These are phyloP conservation scores for Blastomyces gilchristii DNA, from an alignment of 2,329 filamentous ascomycete species.

Conservation along the genomic window DNA sequence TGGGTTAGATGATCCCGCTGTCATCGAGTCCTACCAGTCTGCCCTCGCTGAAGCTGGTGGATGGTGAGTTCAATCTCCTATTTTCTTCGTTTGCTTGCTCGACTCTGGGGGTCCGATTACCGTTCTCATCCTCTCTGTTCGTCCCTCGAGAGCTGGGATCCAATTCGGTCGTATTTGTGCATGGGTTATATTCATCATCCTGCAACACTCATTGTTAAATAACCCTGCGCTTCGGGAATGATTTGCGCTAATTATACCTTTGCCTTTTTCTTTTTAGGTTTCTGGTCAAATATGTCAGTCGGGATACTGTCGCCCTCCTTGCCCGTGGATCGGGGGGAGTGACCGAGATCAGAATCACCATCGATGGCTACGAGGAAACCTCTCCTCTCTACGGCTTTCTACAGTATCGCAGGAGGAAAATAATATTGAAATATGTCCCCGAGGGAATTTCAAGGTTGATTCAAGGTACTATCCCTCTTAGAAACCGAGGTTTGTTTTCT, in stretches of 20 bases:
- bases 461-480: constrained; percentile 58
- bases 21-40: constrained; percentile 75
- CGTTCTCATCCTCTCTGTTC: not conserved
- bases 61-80: constrained; percentile 57
- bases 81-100: not conserved
- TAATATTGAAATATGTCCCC: constrained; percentile 85
- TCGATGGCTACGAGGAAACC: constrained; percentile 68
- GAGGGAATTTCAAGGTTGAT: constrained; percentile 82
- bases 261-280: constrained; percentile 53
- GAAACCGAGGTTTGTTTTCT: constrained; percentile 10
- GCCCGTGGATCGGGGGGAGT: constrained; percentile 70
- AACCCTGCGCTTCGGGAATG: not conserved
- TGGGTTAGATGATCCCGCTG: constrained; percentile 70
- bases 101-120: not conserved
- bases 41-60: constrained; percentile 75
- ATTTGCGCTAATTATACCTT: constrained; percentile 3
- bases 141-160: not conserved
- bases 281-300: constrained; percentile 77
- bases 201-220: constrained; percentile 2
- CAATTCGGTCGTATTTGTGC: not conserved
- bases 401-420: constrained; percentile 77
- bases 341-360: constrained; percentile 66
- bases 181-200: not conserved
- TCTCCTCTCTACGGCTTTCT: constrained; percentile 89
- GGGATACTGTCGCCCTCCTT: constrained; percentile 77